Evolutionary conservation across 805 yeast species (phyloP).

Genomic region (Myxozyma nipponensis): DNA sequence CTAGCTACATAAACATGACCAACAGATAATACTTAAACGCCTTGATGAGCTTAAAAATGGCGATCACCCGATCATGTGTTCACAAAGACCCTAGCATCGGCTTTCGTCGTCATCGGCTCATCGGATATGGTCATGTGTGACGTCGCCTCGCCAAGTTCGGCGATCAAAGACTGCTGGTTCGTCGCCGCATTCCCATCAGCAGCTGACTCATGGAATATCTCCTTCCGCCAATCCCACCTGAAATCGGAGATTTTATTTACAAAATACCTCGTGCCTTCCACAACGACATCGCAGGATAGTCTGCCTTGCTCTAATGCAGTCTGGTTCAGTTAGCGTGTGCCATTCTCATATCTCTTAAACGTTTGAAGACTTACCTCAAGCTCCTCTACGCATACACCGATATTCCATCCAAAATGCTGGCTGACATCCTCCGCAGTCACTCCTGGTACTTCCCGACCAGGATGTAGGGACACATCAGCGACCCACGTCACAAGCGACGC

Average conservation of each 20-base stretch:
- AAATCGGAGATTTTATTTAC: background rate
- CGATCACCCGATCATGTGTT: too few relatives aligned
- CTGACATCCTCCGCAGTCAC: constrained; percentile 32
- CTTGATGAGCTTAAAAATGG: too few relatives aligned
- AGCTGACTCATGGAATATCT: background rate
- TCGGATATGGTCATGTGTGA: too few relatives aligned
- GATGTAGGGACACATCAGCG: background rate
- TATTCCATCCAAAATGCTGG: constrained; percentile 48
- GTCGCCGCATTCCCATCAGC: background rate
- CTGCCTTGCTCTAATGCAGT: constrained; percentile 6
- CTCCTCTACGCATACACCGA: constrained; percentile 62
- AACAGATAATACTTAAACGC: too few relatives aligned
- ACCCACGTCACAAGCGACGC: constrained; percentile 37
- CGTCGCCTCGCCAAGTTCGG: too few relatives aligned
- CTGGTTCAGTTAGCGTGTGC: background rate
- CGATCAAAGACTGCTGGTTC: too few relatives aligned
- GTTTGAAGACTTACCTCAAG: constrained; percentile 38
- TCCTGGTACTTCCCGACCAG: constrained; percentile 27
- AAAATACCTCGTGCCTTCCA: constrained; percentile 8
- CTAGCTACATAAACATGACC: too few relatives aligned
- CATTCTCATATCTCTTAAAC: background rate
- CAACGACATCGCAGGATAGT: constrained; percentile 2
- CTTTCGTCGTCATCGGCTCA: too few relatives aligned
- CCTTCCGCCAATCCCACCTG: constrained; percentile 8
- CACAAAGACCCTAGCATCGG: too few relatives aligned